Conservation (phyloP, 371 early-diverging fungal genomes). For the Apophysomyces variabilis region DNA sequence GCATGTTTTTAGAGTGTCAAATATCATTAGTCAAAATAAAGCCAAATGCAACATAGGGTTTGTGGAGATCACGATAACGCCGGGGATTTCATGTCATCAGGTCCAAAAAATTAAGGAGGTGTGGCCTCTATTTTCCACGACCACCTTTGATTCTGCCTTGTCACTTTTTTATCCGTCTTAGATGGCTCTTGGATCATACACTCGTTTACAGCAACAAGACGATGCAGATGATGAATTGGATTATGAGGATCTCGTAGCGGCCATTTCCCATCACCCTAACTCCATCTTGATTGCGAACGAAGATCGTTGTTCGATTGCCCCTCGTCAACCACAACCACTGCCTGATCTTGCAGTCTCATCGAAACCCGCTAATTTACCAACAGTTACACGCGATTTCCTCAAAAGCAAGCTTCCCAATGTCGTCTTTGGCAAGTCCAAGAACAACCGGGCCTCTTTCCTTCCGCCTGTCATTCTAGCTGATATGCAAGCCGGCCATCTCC, state of each 20-base stretch:
- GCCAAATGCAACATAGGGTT: too few species aligned
- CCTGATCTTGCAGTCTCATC: constrained; percentile 21
- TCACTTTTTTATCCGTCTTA: neutral
- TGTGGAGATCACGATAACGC: too few species aligned
- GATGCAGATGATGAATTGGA: constrained; percentile 40
- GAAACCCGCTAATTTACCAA: constrained; percentile 30
- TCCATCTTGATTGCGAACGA: constrained; percentile 40
- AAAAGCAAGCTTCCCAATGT: constrained; percentile 42
- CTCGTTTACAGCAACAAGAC: constrained; percentile 40
- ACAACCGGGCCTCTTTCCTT: constrained; percentile 29
- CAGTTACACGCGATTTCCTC: constrained; percentile 39
- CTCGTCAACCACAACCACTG: constrained; percentile 24
- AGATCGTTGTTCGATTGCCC: constrained; percentile 32
- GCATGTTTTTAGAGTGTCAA: too few species aligned
- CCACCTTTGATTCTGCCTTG: neutral
- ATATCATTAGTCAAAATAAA: too few species aligned
- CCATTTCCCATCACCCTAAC: constrained; percentile 39
- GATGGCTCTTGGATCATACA: constrained; percentile 25
- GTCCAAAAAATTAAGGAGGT: constrained; percentile 5
- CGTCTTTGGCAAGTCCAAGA: constrained; percentile 31
- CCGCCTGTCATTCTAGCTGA: constrained; percentile 50
- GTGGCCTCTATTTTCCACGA: neutral
- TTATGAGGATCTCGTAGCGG: constrained; percentile 26
- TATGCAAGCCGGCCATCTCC: constrained; percentile 46
- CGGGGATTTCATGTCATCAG: neutral